Base-by-base conservation (phyloP, 2,329 filamentous ascomycete species). In the Sporothrix sp. region DNA sequence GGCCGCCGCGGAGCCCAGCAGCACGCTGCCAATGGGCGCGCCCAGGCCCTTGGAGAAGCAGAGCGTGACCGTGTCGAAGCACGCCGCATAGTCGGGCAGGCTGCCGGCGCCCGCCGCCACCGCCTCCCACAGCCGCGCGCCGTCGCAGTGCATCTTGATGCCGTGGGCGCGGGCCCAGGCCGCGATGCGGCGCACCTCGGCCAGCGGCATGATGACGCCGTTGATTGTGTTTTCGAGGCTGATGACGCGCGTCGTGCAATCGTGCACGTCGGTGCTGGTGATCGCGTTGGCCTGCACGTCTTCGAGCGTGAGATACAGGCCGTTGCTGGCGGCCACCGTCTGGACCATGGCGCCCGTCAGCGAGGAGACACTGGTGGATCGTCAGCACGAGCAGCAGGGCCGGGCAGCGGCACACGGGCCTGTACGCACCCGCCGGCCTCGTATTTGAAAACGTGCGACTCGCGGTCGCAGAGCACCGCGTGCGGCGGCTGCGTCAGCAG, bases 181-280 rank as follows among this genome's bases (percentile, higher is more conserved):
- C 0, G 79, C 73, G 60, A 95, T 95, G 38, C 76, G 73, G 52
- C 71, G 73, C 9, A 81, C 75, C 64, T 95, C 88, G 1, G 68
- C 66, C 1, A 95, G 72, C 0, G 89, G 90, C 74, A 87, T 84
- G 39, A 95, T 73, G 59, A 82, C 81, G 21, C 89, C 89, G 50
- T 80, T 79, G 45, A 95, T 75, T 1, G 90, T 95, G 63, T 95
- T 95, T 63, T 96, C 89, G 43, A 95, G 71, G 55, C 79, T 82
- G 58, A 96, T 87, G 46, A 95, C 77, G 39, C 79, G 79, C 0
- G 89, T 95, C 0, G 89, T 88, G 60, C 85, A 89, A 28, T 74
- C 72, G 63, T 95, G 87, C 18, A 93, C 76, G 58, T 94, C 79
- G 50, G 85, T 76, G 56, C 74, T 71, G 0, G 89, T 63, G 0